Conservation (phyloP, 148 eudicot genomes). For the Euryodendron excelsum region DNA sequence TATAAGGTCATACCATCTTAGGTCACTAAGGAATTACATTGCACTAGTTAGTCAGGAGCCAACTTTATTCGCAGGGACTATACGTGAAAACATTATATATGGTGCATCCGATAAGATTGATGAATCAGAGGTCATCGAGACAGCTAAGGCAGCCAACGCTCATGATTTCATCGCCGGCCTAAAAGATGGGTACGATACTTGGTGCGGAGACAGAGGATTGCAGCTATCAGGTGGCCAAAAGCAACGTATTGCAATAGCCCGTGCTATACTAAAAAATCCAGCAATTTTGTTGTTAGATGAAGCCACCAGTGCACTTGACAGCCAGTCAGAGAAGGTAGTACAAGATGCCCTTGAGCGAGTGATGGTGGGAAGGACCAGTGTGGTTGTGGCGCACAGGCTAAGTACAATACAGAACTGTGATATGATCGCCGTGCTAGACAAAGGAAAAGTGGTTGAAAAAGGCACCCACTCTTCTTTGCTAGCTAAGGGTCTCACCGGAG, state of each 20-base stretch:
- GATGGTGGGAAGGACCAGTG: slow-evolving; percentile 72
- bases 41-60: slow-evolving; percentile 91
- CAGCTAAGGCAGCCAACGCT: slow-evolving; percentile 75
- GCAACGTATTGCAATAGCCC: slow-evolving; percentile 81
- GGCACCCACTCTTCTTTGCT: slow-evolving; percentile 64
- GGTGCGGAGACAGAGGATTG: slow-evolving; percentile 76
- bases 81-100: slow-evolving; percentile 61
- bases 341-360: slow-evolving; percentile 77
- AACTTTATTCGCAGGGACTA: slow-evolving; percentile 58
- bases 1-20: slow-evolving; percentile 46
- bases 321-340: slow-evolving; percentile 67
- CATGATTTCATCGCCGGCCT: slow-evolving; percentile 64
- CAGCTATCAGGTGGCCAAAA: slow-evolving; percentile 86
- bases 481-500: slow-evolving; percentile 59
- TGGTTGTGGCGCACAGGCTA: slow-evolving; percentile 79
- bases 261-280: slow-evolving; percentile 70
- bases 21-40: slow-evolving; percentile 61
- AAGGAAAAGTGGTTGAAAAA: slow-evolving; percentile 66
- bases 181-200: slow-evolving; percentile 65
- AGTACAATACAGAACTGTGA: slow-evolving; percentile 74
- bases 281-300: slow-evolving; percentile 61
- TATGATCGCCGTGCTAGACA: slow-evolving; percentile 64
- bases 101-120: slow-evolving; percentile 37
- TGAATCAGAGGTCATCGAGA: slow-evolving; percentile 58
- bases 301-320: slow-evolving; percentile 83